Base-by-base conservation (phyloP, 140 eudicot species). In the Stevia rebaudiana region DNA sequence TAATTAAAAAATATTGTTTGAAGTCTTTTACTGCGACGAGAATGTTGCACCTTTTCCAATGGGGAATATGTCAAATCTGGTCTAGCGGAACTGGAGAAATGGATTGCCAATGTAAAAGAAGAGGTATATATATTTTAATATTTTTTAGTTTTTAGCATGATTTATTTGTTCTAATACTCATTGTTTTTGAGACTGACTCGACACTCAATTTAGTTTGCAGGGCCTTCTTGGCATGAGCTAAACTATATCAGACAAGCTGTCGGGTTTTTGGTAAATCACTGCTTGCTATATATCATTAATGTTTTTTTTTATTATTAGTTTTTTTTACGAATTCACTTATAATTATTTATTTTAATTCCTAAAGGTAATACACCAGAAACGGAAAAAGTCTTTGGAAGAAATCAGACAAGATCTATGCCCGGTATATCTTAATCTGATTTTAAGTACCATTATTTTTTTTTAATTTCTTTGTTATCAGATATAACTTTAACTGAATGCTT, bases 1-100 rank as follows among this genome's bases (percentile, higher is more conserved):
- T 62, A 49, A 68, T 48, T 31, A 70, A 52, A 58, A 58, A 33
- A 31, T 30, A 11, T 10, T 66, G 35, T 31, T 39, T 43, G 56
- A 71, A 94, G 99, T 69, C 97, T 94, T 57, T 71, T 94, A 31
- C 84, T 94, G 76, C 90, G 99, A 53, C 87, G 99, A 75, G 99
- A 94, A 75, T 94, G 99, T 66, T 94, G 99, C 76, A 94, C 94
- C n/a, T 88, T 94, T 74, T 81, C 99, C 58, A 94, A 94, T 40
- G 99, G 99, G 57, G 99, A 94, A 75, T 94, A 94, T 42, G 94
- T 94, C 50, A 94, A 94, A 76, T 94, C 99, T 80, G 99, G 99
- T 57, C 78, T 94, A 59, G 99, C 95, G 57, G 99, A 94, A 71
- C 70, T 94, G 44, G 99, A 94, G 70, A 94, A 94, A 72, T 88